These are phyloP conservation scores for Solanum hybrid DNA, from an alignment of 305 asterid genomes.

Conservation along the genomic window DNA sequence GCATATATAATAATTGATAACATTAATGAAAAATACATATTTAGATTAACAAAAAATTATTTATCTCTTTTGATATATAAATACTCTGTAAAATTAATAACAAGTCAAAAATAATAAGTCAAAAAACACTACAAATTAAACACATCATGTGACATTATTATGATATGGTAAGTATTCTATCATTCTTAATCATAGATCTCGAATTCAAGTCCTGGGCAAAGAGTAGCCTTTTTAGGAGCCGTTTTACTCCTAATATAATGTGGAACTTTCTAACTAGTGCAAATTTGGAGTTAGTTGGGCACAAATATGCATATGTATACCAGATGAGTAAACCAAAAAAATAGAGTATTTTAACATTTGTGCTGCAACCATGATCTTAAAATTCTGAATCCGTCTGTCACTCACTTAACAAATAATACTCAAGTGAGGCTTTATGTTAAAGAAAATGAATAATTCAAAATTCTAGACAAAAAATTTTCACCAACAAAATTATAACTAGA, in stretches of 20 bases:
- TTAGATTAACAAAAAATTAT: no score
- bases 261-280: neutral
- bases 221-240: fast-evolving
- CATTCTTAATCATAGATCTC: neutral
- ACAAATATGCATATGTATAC: neutral
- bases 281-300: neutral
- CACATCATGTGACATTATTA: neutral
- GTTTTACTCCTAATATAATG: neutral
- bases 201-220: neutral
- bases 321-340: no score
- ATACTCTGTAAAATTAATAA: no score
- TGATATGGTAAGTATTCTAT: no score
- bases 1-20: no score
- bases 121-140: neutral
- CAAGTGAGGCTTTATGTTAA: neutral
- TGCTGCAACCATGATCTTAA: neutral
- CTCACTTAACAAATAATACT: neutral
- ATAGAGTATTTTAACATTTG: no score
- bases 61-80: neutral
- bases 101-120: neutral
- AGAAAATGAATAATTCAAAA: neutral
- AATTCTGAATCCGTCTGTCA: neutral
- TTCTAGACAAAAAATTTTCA: neutral
- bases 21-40: neutral
- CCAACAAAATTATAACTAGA: neutral